Evolutionary conservation across 2,329 filamentous ascomycete genomes (phyloP).

Genomic region (Cadophora gregata): DNA sequence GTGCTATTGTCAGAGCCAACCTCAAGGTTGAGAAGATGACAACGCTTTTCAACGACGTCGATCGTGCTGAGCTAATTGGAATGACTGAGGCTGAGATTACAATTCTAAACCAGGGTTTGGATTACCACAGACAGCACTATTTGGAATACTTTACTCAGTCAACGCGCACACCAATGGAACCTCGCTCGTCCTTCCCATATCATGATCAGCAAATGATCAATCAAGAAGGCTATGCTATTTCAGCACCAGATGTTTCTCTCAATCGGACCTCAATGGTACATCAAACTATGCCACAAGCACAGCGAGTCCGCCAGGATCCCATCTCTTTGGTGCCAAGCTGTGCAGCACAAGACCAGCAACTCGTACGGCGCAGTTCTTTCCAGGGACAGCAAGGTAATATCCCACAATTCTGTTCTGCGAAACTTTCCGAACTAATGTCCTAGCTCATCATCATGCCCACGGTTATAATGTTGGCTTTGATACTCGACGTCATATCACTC

Average conservation of each 20-base stretch:
- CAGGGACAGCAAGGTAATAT: background rate
- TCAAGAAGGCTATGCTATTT: background rate
- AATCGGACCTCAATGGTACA: background rate
- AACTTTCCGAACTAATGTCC: background rate
- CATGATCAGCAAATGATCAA: background rate
- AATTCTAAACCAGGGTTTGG: background rate
- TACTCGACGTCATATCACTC: conserved; percentile 1
- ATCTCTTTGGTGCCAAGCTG: background rate
- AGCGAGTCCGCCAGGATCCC: background rate
- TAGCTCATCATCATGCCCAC: background rate
- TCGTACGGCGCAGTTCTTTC: background rate
- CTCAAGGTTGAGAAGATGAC: conserved; percentile 14
- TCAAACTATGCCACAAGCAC: background rate
- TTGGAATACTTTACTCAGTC: background rate
- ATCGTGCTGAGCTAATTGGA: conserved; percentile 9
- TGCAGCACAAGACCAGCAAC: background rate
- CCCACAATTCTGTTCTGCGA: background rate
- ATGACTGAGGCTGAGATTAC: background rate
- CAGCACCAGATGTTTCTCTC: background rate
- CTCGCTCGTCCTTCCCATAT: background rate
- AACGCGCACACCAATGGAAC: background rate
- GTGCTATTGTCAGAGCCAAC: conserved; percentile 9
- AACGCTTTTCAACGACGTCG: conserved; percentile 22
- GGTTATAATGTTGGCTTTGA: background rate
- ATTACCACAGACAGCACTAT: background rate